Evolutionary conservation across 129 eudicot species (phyloP), one percentile per base, ranked within the genome.

Genomic region (Ambrosia artemisiifolia): DNA sequence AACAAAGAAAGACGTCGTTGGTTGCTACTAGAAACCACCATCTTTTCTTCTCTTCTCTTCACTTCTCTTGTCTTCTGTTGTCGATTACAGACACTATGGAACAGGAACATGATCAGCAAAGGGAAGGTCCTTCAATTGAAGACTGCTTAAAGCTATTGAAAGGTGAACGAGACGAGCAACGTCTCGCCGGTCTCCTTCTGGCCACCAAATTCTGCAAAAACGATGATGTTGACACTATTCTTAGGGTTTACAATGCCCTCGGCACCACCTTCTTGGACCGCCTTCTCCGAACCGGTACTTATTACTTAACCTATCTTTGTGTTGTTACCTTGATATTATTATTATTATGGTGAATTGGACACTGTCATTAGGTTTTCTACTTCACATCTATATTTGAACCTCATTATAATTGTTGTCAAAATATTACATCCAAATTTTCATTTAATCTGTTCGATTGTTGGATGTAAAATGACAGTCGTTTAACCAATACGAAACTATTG

Each of bases 171-270:
- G 98, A 90, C 67, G 94, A 89, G 30, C 97, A 94, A 42, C 88
- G 96, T 4, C 93, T 94, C 6, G 96, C 96, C 2, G 97, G 98
- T 47, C 93, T 94, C 5, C 89, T 94, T 33, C 71, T 94, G 11
- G 93, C 90, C 54, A 88, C 98, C 69, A 94, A 90, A 48, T 76
- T 90, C 63, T 84, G 87, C 40, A 81, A 83, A 62, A 94, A 90
- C 57, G 83, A 94, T 43, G 97, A 94, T 71, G 78, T 62, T 7
- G 40, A 62, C 10, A 64, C 91, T 32, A 75, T 94, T 75, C 79
- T 59, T 0, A 76, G 75, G 57, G 88, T 86, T 35, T 90, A 90
- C 83, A 54, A 79, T 35, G 97, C 97, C 20, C 60, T 94, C 40
- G 95, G 91, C 12, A 67, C 72, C 56, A 66, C 70, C 0, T 94